Evolutionary conservation across 768 basidiomycete species (phyloP), one percentile per base, ranked within the genome.

Genomic region (Hygrophorus russula): DNA sequence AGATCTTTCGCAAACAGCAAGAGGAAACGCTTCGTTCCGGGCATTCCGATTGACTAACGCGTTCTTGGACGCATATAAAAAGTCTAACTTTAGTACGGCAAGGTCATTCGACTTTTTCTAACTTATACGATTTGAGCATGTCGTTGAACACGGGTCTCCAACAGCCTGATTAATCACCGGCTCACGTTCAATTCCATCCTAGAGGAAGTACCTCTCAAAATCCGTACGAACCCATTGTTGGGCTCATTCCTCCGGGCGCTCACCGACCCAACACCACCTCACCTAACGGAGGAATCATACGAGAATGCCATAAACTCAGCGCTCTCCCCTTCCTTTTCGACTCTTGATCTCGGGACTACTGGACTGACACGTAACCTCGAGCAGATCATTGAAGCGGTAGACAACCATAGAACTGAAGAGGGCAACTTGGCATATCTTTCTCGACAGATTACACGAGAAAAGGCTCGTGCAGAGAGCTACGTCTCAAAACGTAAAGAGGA

Each of bases 401-500:
- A 91, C 63, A 74, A 67, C 53, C 89, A 91, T 65, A 78, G 81
- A 54, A 88, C 85, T 43, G 92, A 96, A 61, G 87, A 93, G 55
- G 86, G 88, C 40, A 94, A 94, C 62, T 73, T 92, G 50, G 90
- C 84, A 42, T 96, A 90, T 68, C 66, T 89, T 51, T 71, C 71
- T 36, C 80, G 92, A 43, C 91, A 93, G 59, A 93, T 93, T 56
- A 81, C 81, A 24, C 75, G 92, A 24, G 92, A 96, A 61, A 82
- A 78, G 56, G 63, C 71, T 35, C 78, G 76, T 47, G 87, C 88
- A 39, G 92, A 96, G 44, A 69, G 71, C 42, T 82, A 82, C 56
- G 63, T 92, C 42, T 72, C 76, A 53, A 92, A 91, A 62, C 78
- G 90, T 44, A 87, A 82, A 57, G 92, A 94, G 59, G 92, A 96